These are phyloP conservation scores for Graphilbum ipis-grandicollis DNA, from an alignment of 2,329 filamentous ascomycete species.

Conservation along the genomic window DNA sequence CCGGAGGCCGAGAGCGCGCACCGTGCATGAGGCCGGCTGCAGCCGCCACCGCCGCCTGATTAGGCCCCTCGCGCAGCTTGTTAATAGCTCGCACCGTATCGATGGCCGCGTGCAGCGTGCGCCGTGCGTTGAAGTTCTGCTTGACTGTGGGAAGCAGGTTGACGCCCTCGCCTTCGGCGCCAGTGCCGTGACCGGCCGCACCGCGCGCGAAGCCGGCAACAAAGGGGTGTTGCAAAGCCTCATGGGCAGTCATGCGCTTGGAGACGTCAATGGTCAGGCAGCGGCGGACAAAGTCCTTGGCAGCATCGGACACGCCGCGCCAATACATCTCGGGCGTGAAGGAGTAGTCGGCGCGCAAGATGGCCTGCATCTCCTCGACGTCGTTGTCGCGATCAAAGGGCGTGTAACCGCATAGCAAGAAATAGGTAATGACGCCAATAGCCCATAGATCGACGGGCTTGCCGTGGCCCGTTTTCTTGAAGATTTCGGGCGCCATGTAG, in stretches of 20 bases:
- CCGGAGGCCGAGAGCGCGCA: neutral
- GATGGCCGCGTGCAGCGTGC: slow-evolving; percentile 52
- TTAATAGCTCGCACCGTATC: slow-evolving; percentile 56
- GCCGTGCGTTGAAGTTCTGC: slow-evolving; percentile 57
- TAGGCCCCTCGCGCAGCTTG: slow-evolving; percentile 42
- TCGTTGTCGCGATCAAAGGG: slow-evolving; percentile 96
- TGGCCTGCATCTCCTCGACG: slow-evolving; percentile 98
- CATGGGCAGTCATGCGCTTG: slow-evolving; percentile 80
- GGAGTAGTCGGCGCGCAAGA: slow-evolving; percentile 87
- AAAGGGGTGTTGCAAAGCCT: slow-evolving; percentile 50
- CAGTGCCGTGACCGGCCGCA: neutral
- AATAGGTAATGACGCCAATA: slow-evolving; percentile 96
- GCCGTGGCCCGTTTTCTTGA: slow-evolving; percentile 94
- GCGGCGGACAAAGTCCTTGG: slow-evolving; percentile 80
- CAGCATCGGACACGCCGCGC: slow-evolving; percentile 73
- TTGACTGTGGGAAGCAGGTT: slow-evolving; percentile 52
- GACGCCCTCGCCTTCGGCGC: slow-evolving; percentile 31
- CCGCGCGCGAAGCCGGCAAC: slow-evolving; percentile 32
- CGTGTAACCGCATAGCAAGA: slow-evolving; percentile 92
- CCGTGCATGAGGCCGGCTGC: neutral
- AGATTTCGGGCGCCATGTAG: slow-evolving; percentile 99
- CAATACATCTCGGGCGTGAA: slow-evolving; percentile 94
- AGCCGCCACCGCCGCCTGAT: neutral
- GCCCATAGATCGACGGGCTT: slow-evolving; percentile 98
- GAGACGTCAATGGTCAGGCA: slow-evolving; percentile 84